Evolutionary conservation across 176 grass and related monocot species (phyloP).

Genomic region (Avena sativa): DNA sequence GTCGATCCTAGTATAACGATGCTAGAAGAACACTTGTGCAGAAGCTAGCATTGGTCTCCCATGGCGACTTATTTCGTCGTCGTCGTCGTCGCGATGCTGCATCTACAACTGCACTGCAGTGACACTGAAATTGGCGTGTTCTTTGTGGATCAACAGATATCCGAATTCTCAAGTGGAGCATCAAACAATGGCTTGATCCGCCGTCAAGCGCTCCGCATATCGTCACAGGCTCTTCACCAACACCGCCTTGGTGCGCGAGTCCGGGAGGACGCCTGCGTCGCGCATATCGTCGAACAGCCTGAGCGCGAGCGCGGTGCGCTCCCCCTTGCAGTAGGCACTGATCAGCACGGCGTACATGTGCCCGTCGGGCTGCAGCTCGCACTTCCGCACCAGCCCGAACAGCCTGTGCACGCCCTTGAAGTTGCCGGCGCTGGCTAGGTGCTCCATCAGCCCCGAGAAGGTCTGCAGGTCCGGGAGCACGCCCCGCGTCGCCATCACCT

Average conservation of each 20-base stretch:
- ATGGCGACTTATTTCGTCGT: too few species aligned
- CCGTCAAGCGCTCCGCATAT: not conserved
- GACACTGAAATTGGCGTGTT: too few species aligned
- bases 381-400: constrained; percentile 75
- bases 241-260: constrained; percentile 64
- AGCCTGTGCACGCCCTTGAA: constrained; percentile 83
- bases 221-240: constrained; percentile 75
- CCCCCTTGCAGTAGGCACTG: constrained; percentile 69
- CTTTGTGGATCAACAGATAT: not conserved
- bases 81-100: too few species aligned
- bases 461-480: constrained; percentile 82
- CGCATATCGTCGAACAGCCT: constrained; percentile 84
- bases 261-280: constrained; percentile 54
- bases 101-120: too few species aligned
- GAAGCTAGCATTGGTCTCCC: not conserved
- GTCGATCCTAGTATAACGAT: too few species aligned
- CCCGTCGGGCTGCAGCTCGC: constrained; percentile 64
- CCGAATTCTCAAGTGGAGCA: not conserved
- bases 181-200: too few species aligned
- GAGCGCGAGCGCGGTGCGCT: constrained; percentile 70
- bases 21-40: not conserved
- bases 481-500: constrained; percentile 65
- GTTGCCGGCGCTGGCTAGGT: constrained; percentile 65
- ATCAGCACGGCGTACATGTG: constrained; percentile 87
- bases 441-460: constrained; percentile 78